These are phyloP conservation scores for Adenanthera pavonina DNA, from an alignment of 306 rosid species.

Conservation along the genomic window DNA sequence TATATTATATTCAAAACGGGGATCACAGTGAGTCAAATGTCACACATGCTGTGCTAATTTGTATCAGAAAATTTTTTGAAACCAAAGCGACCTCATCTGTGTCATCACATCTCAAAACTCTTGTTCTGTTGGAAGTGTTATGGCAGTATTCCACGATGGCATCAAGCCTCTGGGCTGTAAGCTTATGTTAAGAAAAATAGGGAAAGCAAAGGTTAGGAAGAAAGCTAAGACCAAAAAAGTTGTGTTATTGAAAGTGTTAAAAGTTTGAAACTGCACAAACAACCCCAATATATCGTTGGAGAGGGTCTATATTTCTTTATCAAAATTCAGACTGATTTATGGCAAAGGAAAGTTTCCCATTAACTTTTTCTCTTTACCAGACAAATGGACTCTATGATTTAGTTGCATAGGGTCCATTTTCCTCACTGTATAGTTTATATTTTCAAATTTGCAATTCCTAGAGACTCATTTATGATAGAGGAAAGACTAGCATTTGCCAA, in stretches of 20 bases:
- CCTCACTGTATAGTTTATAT: not conserved
- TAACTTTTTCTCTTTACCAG: not conserved
- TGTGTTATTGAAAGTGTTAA: not conserved
- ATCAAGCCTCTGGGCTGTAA: not conserved
- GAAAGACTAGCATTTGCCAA: too few species aligned
- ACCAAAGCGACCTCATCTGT: not conserved
- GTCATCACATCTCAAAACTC: not conserved
- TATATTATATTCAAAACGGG: constrained; percentile 10
- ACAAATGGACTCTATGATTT: not conserved
- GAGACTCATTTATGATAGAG: too few species aligned
- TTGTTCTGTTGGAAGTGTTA: not conserved
- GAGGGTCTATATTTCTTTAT: not conserved
- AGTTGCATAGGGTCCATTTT: not conserved
- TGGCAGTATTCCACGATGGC: not conserved
- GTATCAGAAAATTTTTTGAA: not conserved
- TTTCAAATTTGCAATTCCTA: not conserved
- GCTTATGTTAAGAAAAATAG: not conserved
- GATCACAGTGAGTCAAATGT: not conserved
- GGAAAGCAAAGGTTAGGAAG: not conserved
- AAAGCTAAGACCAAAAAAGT: not conserved
- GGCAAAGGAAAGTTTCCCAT: not conserved
- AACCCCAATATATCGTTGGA: not conserved
- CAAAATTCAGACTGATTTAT: not conserved
- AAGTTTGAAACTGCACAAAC: not conserved
- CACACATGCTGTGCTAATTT: not conserved